Percentiles rank a stretch among this genome's conserved stretches.
Evolutionary conservation across 805 yeast genomes (phyloP).

Genomic region (Allodekkera sacchari): DNA sequence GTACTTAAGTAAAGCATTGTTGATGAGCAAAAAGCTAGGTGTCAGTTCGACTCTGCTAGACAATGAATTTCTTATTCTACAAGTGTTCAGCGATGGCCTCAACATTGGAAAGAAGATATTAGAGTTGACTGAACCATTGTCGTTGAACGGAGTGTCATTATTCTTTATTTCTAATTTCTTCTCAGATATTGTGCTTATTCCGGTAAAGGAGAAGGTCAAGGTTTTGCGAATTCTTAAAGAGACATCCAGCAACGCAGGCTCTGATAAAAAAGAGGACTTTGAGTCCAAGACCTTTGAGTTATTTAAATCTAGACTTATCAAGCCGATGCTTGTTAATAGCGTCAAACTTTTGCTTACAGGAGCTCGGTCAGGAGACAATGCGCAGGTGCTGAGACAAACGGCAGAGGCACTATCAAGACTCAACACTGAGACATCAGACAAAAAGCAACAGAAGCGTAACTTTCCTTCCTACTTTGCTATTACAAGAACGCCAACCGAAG

Average conservation of each 20-base stretch:
- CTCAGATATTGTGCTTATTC: slow-evolving; percentile 56
- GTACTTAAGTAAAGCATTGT: slow-evolving; percentile 34
- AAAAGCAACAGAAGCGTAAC: slow-evolving; percentile 2
- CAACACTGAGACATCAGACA: slow-evolving; percentile 8
- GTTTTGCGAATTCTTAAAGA: slow-evolving; percentile 38
- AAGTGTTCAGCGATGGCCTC: slow-evolving; percentile 53
- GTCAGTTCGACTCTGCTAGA: slow-evolving; percentile 33
- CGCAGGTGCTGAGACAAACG: slow-evolving; percentile 33
- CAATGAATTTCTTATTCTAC: slow-evolving; percentile 42
- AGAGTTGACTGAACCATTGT: slow-evolving; percentile 50
- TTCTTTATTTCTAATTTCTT: slow-evolving; percentile 58
- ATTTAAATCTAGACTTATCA: slow-evolving; percentile 30
- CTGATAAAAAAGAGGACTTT: slow-evolving; percentile 7
- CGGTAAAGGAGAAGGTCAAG: slow-evolving; percentile 32
- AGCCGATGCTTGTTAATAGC: slow-evolving; percentile 34
- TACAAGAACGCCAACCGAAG: slow-evolving; percentile 43
- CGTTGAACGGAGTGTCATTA: slow-evolving; percentile 46
- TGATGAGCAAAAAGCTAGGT: slow-evolving; percentile 15
- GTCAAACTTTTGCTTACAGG: slow-evolving; percentile 46
- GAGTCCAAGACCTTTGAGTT: slow-evolving; percentile 29
- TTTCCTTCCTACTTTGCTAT: slow-evolving; percentile 40
- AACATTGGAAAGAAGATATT: slow-evolving; percentile 46
- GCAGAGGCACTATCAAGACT: slow-evolving; percentile 26
- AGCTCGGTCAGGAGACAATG: slow-evolving; percentile 42
- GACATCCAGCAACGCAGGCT: slow-evolving; percentile 8